These are phyloP conservation scores for Tricholoma sp. DNA, from an alignment of 768 basidiomycete genomes.

Conservation along the genomic window DNA sequence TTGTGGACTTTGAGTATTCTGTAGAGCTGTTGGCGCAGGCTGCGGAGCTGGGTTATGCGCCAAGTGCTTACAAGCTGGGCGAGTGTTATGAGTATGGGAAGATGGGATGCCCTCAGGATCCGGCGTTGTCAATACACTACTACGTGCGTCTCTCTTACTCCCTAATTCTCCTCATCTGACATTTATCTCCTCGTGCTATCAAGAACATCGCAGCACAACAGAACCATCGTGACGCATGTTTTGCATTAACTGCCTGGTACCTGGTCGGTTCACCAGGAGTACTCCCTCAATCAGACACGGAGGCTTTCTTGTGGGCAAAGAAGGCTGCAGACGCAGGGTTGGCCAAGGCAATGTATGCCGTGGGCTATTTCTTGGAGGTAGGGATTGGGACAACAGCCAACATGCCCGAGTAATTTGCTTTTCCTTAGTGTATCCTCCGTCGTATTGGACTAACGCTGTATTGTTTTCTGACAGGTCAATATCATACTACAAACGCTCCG, in stretches of 20 bases:
- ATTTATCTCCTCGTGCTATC: conserved; percentile 7
- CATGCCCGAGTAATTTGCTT: conserved; percentile 54
- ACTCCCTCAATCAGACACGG: conserved; percentile 96
- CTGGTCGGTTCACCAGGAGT: conserved; percentile 97
- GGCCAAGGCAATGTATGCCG: conserved; percentile 95
- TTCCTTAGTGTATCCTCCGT: not conserved
- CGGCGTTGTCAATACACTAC: conserved; percentile 96
- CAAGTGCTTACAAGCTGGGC: conserved; percentile 91
- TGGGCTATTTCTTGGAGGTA: conserved; percentile 96
- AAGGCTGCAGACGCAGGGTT: conserved; percentile 91
- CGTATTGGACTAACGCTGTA: not conserved
- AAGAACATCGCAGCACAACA: conserved; percentile 98
- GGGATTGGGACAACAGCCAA: conserved; percentile 78
- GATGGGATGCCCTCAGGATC: conserved; percentile 96
- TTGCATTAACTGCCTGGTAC: conserved; percentile 98
- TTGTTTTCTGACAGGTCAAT: conserved; percentile 18
- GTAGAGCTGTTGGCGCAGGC: conserved; percentile 93
- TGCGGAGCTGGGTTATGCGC: conserved; percentile 92
- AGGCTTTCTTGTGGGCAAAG: conserved; percentile 96
- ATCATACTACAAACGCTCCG: conserved; percentile 83
- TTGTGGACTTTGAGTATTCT: conserved; percentile 94
- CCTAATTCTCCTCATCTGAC: conserved; percentile 4
- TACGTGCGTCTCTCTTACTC: conserved; percentile 63
- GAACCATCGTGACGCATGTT: conserved; percentile 94
- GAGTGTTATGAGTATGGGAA: conserved; percentile 99